phyloP scores from a whole-genome alignment of 2,329 filamentous ascomycete genomes.

The Alternaria brassicicola region DNA sequence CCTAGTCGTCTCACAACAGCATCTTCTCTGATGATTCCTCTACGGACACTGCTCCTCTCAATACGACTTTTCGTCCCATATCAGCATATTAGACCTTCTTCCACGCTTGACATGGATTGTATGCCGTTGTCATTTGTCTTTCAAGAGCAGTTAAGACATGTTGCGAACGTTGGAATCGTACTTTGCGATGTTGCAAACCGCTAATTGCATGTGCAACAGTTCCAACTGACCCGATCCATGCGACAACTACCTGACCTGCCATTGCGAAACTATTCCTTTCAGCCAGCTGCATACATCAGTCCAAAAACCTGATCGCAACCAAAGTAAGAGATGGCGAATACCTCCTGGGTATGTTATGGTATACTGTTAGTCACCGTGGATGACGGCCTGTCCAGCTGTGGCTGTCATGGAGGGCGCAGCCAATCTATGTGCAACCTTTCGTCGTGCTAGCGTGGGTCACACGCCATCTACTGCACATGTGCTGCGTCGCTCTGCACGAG shows the following conservation, averaged over 20 bases:
- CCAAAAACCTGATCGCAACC: fast-evolving
- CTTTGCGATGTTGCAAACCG: background rate
- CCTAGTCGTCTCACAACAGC: background rate
- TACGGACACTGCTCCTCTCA: background rate
- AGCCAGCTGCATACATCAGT: background rate
- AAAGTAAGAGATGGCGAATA: background rate
- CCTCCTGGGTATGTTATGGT: fast-evolving
- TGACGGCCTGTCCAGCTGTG: too few species aligned
- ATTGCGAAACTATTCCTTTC: fast-evolving
- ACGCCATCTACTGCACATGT: too few species aligned
- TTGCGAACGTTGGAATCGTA: fast-evolving
- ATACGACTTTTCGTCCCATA: background rate
- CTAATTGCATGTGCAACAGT: background rate
- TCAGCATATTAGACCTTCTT: fast-evolving
- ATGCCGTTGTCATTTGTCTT: fast-evolving
- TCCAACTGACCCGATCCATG: too few species aligned
- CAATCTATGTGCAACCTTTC: too few species aligned
- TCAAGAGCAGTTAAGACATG: background rate
- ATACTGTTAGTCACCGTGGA: fast-evolving
- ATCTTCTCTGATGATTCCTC: background rate
- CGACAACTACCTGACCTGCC: background rate
- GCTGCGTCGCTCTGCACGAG: too few species aligned
- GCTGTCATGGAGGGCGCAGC: background rate
- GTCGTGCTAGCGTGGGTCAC: too few species aligned
- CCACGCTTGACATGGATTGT: too few species aligned